These are phyloP conservation scores for Trametes polyzona DNA, from an alignment of 1,284 basidiomycete species.

Conservation along the genomic window DNA sequence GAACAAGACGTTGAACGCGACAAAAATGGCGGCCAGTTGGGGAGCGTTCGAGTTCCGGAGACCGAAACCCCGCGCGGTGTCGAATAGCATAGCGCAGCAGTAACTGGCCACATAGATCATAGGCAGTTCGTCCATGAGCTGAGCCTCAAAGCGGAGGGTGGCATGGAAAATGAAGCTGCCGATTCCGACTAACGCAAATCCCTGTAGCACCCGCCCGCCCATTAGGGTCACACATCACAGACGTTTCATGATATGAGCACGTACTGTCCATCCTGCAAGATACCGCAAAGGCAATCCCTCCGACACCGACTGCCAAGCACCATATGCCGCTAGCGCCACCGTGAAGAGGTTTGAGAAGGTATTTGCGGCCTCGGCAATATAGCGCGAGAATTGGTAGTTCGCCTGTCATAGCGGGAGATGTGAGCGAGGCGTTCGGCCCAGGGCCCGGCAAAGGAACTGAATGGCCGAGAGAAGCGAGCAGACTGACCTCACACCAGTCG, in stretches of 20 bases:
- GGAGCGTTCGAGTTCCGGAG: slow-evolving; percentile 41
- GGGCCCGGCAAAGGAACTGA: slow-evolving; percentile 12
- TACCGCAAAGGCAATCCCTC: slow-evolving; percentile 56
- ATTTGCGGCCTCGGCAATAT: slow-evolving; percentile 71
- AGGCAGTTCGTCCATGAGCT: slow-evolving; percentile 71
- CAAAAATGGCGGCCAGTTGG: slow-evolving; percentile 44
- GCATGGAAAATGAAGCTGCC: slow-evolving; percentile 74
- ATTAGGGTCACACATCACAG: background rate
- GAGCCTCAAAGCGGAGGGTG: slow-evolving; percentile 67
- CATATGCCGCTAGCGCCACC: slow-evolving; percentile 52
- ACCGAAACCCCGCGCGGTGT: slow-evolving; percentile 55
- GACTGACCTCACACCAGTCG: slow-evolving; percentile 70
- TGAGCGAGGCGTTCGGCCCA: background rate
- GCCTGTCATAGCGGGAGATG: slow-evolving; percentile 41
- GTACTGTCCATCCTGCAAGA: slow-evolving; percentile 53
- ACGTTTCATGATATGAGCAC: slow-evolving; percentile 22
- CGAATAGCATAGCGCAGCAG: slow-evolving; percentile 57
- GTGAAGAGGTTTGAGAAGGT: slow-evolving; percentile 65
- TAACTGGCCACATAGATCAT: slow-evolving; percentile 68
- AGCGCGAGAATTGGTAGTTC: slow-evolving; percentile 73
- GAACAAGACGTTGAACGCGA: slow-evolving; percentile 58
- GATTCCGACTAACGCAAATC: slow-evolving; percentile 60
- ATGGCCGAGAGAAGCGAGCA: background rate
- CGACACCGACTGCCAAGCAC: slow-evolving; percentile 40
- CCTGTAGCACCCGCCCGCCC: slow-evolving; percentile 40